Base-by-base conservation (phyloP, 495 filamentous ascomycete species). In the Annulohypoxylon maeteangense region DNA sequence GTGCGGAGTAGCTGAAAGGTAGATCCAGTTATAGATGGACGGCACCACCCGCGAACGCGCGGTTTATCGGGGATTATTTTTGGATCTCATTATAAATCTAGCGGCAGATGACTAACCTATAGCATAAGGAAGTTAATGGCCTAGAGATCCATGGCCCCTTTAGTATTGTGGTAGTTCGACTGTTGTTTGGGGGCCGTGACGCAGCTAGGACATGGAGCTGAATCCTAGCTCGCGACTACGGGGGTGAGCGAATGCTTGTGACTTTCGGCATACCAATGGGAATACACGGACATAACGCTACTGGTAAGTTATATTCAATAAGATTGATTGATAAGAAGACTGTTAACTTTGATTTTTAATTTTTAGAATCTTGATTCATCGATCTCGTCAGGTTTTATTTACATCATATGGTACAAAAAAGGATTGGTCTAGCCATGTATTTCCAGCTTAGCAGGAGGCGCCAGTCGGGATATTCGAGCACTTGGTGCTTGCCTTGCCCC, bases 391-490 rank as follows among this genome's bases (percentile, higher is more conserved):
- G 7, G 14, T n/a, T 25, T 48, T 48, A 44, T 48, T 48, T 20
- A 25, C 45, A 11, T 23, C 18, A 10, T 23, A 48, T 20, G 45
- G 23, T 48, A 48, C 20, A 48, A 23, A 22, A 22, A 23, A 6
- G 47, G 23, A 1, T 51, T 10, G 11, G 23, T 51, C 23, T 27
- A 29, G 22, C 12, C 11, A 23, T n/a, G 14, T 6, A 51, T 14
- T 29, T 51, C 22, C 14, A 51, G 47, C 14, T 31, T 55, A 68
- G 22, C 65, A 68, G 47, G 65, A 48, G 54, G 53, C 60, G 5
- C 56, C 67, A 72, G 66, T 76, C 11, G 84, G 85, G 42, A 83
- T 71, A 61, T 83, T 82, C 71, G 77, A 53, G 63, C 85, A 86
- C 14, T 76, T 69, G 7, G 65, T 63, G 70, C 78, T 80, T 14